Conservation (phyloP, 176 grass and related monocot species). For the Oryza officinalis region DNA sequence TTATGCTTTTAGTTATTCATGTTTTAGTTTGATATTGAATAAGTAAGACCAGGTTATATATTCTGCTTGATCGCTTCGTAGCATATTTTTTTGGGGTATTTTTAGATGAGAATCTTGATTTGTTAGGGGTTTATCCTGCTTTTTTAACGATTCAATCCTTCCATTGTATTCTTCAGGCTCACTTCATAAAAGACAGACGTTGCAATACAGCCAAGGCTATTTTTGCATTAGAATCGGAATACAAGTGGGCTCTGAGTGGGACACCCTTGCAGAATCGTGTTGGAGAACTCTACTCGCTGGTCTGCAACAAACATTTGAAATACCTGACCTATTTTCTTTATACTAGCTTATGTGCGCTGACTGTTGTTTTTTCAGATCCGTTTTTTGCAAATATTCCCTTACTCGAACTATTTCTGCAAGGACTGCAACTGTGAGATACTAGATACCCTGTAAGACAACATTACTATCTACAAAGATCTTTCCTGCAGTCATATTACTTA, state of each 20-base stretch:
- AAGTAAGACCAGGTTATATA: not conserved
- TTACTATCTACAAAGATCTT: slow-evolving; percentile 2
- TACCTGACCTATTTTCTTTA: slow-evolving; percentile 13
- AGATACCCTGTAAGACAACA: slow-evolving; percentile 60
- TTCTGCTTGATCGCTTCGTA: not conserved
- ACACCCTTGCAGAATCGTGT: slow-evolving; percentile 96
- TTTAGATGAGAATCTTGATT: slow-evolving; percentile 9
- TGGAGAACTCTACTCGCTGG: slow-evolving; percentile 98
- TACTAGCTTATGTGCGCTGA: slow-evolving; percentile 33
- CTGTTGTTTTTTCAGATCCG: slow-evolving; percentile 67
- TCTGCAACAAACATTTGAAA: slow-evolving; percentile 38
- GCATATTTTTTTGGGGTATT: not conserved
- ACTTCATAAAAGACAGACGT: slow-evolving; percentile 92
- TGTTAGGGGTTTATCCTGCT: not conserved
- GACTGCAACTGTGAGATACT: slow-evolving; percentile 79
- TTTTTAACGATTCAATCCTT: slow-evolving; percentile 18
- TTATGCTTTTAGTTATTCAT: slow-evolving; percentile 15
- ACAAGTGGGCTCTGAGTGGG: slow-evolving; percentile 98
- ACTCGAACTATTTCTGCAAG: slow-evolving; percentile 95
- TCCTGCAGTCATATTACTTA: not conserved
- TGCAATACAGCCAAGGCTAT: slow-evolving; percentile 87
- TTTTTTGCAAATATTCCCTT: slow-evolving; percentile 92
- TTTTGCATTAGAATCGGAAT: slow-evolving; percentile 78
- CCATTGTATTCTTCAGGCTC: slow-evolving; percentile 61
- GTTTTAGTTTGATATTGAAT: not conserved